Percentiles rank a stretch among this genome's conserved stretches.
phyloP scores from a whole-genome alignment of 2,329 filamentous ascomycete species.

The Alternaria metachromatica region DNA sequence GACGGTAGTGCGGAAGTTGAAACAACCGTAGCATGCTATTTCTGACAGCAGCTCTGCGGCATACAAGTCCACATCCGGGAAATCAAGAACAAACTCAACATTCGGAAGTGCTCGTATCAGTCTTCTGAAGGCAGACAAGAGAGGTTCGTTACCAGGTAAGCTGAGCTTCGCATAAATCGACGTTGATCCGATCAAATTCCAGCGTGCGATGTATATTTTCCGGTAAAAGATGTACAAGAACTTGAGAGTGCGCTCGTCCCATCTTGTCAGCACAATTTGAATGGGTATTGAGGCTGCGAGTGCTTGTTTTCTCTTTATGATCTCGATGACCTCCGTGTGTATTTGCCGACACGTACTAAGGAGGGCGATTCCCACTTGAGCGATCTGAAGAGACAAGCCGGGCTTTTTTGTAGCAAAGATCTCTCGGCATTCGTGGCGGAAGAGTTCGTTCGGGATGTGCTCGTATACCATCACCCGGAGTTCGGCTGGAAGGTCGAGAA shows the following conservation, averaged over 20 bases:
- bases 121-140: neutral
- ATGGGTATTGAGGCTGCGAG: neutral
- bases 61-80: neutral
- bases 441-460: neutral
- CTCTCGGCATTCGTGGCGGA: neutral
- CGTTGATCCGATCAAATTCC: neutral
- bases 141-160: neutral
- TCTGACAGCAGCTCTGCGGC: neutral
- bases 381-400: neutral
- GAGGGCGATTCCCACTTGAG: neutral
- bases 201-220: neutral
- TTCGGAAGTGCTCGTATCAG: neutral
- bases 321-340: neutral
- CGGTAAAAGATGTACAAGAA: neutral
- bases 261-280: neutral
- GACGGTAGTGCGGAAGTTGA: neutral
- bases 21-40: neutral
- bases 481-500: conserved; percentile 8
- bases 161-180: neutral
- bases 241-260: neutral
- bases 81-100: neutral
- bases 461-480: conserved; percentile 10
- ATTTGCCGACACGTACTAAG: neutral
- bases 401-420: neutral
- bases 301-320: neutral